Conservation (phyloP, 164 flowering plant species). For the Nymphaea colorata region DNA sequence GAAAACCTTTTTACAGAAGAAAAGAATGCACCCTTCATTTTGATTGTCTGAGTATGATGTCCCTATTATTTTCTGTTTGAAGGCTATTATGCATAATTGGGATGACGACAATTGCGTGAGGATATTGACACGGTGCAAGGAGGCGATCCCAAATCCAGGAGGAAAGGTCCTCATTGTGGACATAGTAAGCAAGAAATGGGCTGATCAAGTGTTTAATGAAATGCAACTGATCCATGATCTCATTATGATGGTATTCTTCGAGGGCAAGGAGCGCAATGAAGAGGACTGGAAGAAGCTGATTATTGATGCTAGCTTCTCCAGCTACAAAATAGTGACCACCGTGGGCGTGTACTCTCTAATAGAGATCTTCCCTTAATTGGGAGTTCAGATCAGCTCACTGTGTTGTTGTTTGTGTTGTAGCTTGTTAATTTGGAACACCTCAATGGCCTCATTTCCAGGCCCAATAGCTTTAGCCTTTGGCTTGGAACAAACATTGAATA, state of each 20-base stretch:
- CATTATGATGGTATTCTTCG: conserved; percentile 16
- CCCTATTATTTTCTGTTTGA: too few relatives aligned
- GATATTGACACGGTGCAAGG: conserved; percentile 25
- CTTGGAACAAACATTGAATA: too few relatives aligned
- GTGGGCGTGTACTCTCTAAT: conserved; percentile 17
- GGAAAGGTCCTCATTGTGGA: conserved; percentile 45
- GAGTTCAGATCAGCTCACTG: too few relatives aligned
- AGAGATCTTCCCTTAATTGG: conserved; percentile 18
- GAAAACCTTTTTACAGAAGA: too few relatives aligned
- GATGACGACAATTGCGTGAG: conserved; percentile 29
- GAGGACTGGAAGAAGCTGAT: conserved; percentile 34
- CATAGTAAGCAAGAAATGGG: conserved; percentile 16
- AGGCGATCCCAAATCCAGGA: conserved; percentile 22
- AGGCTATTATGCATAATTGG: conserved; percentile 20
- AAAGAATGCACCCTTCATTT: too few relatives aligned
- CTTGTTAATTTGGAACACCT: too few relatives aligned
- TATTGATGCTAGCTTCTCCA: conserved; percentile 25
- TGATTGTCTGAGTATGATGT: too few relatives aligned
- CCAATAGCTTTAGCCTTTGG: too few relatives aligned
- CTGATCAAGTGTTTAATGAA: conserved; percentile 10
- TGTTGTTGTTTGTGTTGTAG: too few relatives aligned
- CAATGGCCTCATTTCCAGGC: too few relatives aligned
- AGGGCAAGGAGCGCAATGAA: conserved; percentile 28
- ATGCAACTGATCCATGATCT: conserved; percentile 19
- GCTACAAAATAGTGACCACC: conserved; percentile 18